Percentiles rank a stretch among this genome's conserved stretches.
These are phyloP conservation scores for Malus hybrid DNA, from an alignment of 331 rosid genomes.

Conservation along the genomic window DNA sequence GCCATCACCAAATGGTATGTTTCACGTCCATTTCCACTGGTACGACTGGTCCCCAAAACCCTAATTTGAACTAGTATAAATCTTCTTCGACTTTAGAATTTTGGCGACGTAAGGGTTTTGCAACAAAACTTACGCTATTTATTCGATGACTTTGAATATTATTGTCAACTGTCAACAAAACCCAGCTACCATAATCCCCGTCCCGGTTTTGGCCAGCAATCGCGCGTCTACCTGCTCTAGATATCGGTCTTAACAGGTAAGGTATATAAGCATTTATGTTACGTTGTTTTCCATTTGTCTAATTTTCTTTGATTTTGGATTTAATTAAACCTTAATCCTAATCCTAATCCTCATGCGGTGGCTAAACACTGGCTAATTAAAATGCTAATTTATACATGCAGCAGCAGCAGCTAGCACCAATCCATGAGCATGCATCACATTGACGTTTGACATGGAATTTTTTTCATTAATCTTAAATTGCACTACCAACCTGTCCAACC, in stretches of 20 bases:
- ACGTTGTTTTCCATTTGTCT: background rate
- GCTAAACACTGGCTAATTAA: background rate
- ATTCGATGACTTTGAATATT: background rate
- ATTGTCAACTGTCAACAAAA: background rate
- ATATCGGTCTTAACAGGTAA: slow-evolving; percentile 13
- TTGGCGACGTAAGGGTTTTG: background rate
- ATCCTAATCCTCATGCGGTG: background rate
- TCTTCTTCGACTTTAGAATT: background rate
- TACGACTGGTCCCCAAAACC: background rate
- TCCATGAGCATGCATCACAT: background rate
- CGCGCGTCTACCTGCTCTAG: slow-evolving; percentile 13
- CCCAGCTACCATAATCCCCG: slow-evolving; percentile 8
- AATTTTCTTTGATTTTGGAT: background rate
- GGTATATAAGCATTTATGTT: background rate
- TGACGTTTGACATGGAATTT: slow-evolving; percentile 24
- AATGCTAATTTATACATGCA: background rate
- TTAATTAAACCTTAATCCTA: background rate
- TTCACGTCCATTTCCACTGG: background rate
- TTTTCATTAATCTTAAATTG: slow-evolving; percentile 1
- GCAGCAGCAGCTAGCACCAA: background rate
- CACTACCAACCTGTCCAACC: slow-evolving; percentile 11
- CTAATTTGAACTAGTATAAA: too few relatives aligned
- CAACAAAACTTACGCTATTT: background rate
- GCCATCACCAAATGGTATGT: slow-evolving; percentile 3
- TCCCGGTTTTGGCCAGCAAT: slow-evolving; percentile 20